A percentile compares a stretch with the other conserved stretches of the same genome.
Evolutionary conservation across 2,329 filamentous ascomycete genomes (phyloP).

Genomic region (Gyromitra esculenta): DNA sequence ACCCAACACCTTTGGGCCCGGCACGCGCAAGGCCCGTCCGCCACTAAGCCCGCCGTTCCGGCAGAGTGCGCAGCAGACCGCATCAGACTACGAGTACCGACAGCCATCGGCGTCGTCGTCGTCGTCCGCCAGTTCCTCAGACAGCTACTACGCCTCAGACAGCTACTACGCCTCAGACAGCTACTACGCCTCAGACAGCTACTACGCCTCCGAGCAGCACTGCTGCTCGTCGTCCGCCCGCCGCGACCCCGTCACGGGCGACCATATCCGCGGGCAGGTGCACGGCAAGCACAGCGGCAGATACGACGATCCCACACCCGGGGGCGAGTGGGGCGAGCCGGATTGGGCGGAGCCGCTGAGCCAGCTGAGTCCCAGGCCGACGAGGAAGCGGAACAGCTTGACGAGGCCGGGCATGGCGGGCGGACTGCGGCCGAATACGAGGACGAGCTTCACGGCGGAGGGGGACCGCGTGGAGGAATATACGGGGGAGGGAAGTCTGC

Average conservation of each 20-base stretch:
- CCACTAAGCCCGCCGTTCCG: constrained; percentile 20
- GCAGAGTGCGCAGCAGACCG: neutral
- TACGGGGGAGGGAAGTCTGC: constrained; percentile 33
- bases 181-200: neutral
- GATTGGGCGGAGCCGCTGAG: constrained; percentile 19
- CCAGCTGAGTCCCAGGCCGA: constrained; percentile 31
- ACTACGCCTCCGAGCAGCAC: neutral
- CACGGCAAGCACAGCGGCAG: neutral
- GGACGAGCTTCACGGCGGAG: constrained; percentile 40
- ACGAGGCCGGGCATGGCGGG: neutral
- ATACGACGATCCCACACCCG: neutral
- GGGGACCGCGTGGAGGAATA: constrained; percentile 45
- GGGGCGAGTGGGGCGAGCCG: constrained; percentile 2
- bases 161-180: neutral
- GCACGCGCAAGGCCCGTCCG: constrained; percentile 29
- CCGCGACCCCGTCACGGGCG: constrained; percentile 7
- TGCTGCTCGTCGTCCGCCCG: constrained; percentile 15
- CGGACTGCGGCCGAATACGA: constrained; percentile 24
- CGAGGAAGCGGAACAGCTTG: constrained; percentile 32
- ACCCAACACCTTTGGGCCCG: constrained; percentile 33
- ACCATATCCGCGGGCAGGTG: constrained; percentile 2
- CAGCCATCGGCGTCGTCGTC: neutral
- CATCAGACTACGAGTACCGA: neutral
- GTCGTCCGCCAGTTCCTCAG: neutral
- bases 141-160: neutral